These are phyloP conservation scores for Saprolegnia diclina DNA, from an alignment of 352 stramenopile species.

Conservation along the genomic window DNA sequence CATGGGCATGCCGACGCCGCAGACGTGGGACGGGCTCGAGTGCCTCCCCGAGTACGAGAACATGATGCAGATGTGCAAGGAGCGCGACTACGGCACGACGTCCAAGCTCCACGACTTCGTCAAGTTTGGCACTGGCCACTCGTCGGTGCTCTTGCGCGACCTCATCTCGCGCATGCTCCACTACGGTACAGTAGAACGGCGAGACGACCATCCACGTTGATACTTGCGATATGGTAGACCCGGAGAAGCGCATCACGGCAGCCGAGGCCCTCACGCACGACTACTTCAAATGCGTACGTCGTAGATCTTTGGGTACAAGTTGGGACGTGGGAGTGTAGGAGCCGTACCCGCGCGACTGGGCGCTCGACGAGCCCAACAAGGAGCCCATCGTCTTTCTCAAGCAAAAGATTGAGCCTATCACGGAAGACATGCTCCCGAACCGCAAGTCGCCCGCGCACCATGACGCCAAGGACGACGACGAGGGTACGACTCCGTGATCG, in stretches of 20 bases:
- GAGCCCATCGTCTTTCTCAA: slow-evolving; percentile 81
- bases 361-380: slow-evolving; percentile 81
- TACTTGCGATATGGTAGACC: slow-evolving; percentile 42
- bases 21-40: slow-evolving; percentile 79
- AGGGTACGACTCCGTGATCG: slow-evolving; percentile 1
- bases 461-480: slow-evolving; percentile 31
- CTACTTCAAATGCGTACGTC: slow-evolving; percentile 74
- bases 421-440: slow-evolving; percentile 56
- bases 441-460: slow-evolving; percentile 63
- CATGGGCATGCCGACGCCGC: slow-evolving; percentile 77
- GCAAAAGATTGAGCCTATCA: slow-evolving; percentile 67
- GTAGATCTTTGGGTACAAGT: not conserved
- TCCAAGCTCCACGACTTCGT: slow-evolving; percentile 82
- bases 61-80: slow-evolving; percentile 75
- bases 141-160: slow-evolving; percentile 66
- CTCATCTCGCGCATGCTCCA: slow-evolving; percentile 71
- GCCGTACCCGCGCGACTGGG: slow-evolving; percentile 77
- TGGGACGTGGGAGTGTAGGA: slow-evolving; percentile 37
- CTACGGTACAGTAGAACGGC: slow-evolving; percentile 58
- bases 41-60: slow-evolving; percentile 78
- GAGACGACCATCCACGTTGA: not conserved
- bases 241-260: slow-evolving; percentile 84
- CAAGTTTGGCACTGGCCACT: slow-evolving; percentile 70
- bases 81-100: slow-evolving; percentile 76
- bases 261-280: slow-evolving; percentile 88